Evolutionary conservation across 345 rosid species (phyloP), one percentile per base, ranked within the genome.

Genomic region (Hypericum androsaemum): DNA sequence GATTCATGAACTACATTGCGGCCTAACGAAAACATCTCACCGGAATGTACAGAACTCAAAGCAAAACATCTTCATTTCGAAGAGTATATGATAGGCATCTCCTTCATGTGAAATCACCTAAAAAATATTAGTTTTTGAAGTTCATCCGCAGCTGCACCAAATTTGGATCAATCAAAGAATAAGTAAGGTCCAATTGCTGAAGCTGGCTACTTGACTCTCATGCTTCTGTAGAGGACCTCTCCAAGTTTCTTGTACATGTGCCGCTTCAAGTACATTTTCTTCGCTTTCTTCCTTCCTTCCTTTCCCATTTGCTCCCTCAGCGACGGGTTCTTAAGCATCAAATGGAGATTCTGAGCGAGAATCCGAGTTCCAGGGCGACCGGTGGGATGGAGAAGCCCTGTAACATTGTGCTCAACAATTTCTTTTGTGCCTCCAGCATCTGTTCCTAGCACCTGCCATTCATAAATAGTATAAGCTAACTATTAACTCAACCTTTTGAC

Each of bases 341-440:
- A 72, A 62, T 53, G 50, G 45, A 90, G 69, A 52, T 79, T 87
- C 32, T 67, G 72, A 3, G 92, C 82, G 13, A 90, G 79, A 22
- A 54, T 68, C 60, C 8, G 77, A 58, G 61, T 59, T 14, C 95
- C 96, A 0, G 66, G 68, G 38, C 46, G 78, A 39, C 96, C 95
- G 10, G 70, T 64, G 0, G 95, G 80, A 69, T 90, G 95, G 64
- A 90, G 78, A 59, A 90, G 76, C 52, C 98, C 96, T 0, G 96
- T 82, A 14, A 80, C 73, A 14, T 84, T 90, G 47, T 87, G 85
- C 67, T 76, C 71, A 0, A 90, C 86, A 22, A 90, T 87, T 76
- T 84, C 95, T 69, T 71, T 77, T 10, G 96, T 82, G 61, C 98
- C 98, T 60, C 98, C 98, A 17, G 89, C 83, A 43, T 86, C 85